Evolutionary conservation across 805 yeast species (phyloP), one percentile per base, ranked within the genome.

Genomic region (Suhomyces xylopsoci): DNA sequence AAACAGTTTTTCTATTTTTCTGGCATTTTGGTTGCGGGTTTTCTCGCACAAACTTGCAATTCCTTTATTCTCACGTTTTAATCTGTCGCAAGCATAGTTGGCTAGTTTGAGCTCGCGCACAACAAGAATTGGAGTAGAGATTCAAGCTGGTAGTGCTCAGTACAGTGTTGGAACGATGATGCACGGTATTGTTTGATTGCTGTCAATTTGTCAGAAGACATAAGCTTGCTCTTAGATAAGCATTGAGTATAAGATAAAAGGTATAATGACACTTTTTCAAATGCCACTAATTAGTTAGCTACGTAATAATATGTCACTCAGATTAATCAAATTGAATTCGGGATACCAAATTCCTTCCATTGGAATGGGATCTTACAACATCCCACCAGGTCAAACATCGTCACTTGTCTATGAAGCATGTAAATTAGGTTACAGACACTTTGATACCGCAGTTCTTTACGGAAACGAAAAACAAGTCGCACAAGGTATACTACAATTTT

Each of bases 371-470:
- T 72, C 80, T 25, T 80, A 81, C 71, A 74, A 74, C 30, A 61
- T 76, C 8, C 68, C 76, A 7, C 48, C 50, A 14, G 58, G 62
- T n/a, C 54, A 47, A 22, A 77, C 82, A 1, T 56, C 65, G 1
- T 62, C 68, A 7, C 63, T 78, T 24, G 85, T 85, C 12, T 75
- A 74, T 57, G 74, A 79, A 43, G 93, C 92, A 12, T 71, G 86
- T 54, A 76, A 81, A 62, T 72, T 76, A 7, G 92, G 92, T 9
- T 84, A 85, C 66, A 78, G 85, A 55, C 90, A 84, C 64, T 84
- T 88, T 58, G 96, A 88, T 66, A 82, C 91, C 8, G 94, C 94
- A 2, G 81, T 81, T 64, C 76, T 78, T 54, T 88, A 88, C 65
- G 80, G 80, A 2, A 85, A 85, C 63, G 96, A 89, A 66, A 74